Percentiles rank a stretch among this genome's conserved stretches.
Conservation (phyloP, 192 early-diverging fungal genomes). For the Coemansia sp. region DNA sequence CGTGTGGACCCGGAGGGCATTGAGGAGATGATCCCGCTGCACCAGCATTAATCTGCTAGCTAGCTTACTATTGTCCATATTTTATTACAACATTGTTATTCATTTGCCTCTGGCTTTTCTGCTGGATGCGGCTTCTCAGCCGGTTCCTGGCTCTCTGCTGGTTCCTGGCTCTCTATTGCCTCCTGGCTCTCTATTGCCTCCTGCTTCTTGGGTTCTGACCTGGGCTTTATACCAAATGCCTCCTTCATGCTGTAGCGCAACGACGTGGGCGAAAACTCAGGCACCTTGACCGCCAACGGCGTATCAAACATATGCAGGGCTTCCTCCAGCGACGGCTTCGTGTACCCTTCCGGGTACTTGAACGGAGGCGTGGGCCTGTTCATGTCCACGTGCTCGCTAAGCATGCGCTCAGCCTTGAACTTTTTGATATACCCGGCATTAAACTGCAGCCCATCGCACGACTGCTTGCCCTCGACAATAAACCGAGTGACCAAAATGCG, state of each 20-base stretch:
- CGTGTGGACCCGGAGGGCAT: conserved; percentile 52
- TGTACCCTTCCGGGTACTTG: conserved; percentile 24
- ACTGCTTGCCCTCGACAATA: conserved; percentile 23
- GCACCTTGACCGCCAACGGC: not conserved
- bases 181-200: too few species aligned
- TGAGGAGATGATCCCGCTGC: conserved; percentile 39
- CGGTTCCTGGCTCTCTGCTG: too few species aligned
- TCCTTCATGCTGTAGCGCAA: too few species aligned
- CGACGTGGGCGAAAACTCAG: too few species aligned
- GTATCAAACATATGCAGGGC: not conserved
- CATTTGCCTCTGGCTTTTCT: too few species aligned
- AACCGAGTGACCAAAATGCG: conserved; percentile 32
- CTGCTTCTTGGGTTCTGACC: too few species aligned
- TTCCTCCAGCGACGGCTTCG: not conserved
- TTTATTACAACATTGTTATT: too few species aligned
- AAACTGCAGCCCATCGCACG: conserved; percentile 30
- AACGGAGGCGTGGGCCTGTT: conserved; percentile 23
- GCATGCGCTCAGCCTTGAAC: conserved; percentile 14
- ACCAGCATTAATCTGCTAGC: not conserved
- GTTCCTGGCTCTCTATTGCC: too few species aligned
- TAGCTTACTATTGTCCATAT: too few species aligned
- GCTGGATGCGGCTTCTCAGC: too few species aligned
- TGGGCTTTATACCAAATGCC: too few species aligned
- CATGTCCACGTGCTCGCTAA: conserved; percentile 2
- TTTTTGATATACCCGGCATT: conserved; percentile 28